phyloP scores from a whole-genome alignment of 192 early-diverging fungal species.

The Glomus cerebriforme region DNA sequence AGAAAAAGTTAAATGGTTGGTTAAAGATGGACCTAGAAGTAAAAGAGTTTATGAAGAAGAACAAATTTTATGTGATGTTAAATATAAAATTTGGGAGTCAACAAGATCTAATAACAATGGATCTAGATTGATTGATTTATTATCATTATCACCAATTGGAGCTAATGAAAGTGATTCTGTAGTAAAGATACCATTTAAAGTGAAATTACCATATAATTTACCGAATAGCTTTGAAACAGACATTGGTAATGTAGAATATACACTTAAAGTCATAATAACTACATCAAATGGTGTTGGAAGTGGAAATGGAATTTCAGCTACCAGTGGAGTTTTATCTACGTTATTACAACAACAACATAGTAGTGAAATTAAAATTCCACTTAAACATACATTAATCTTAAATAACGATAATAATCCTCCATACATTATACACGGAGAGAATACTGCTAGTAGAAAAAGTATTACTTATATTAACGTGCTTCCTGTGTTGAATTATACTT shows the following conservation, averaged over 20 bases:
- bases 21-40: slow-evolving; percentile 1
- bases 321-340: too few relatives aligned
- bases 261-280: slow-evolving; percentile 1
- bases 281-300: background rate
- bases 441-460: background rate
- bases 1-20: slow-evolving; percentile 16
- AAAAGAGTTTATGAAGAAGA: slow-evolving; percentile 10
- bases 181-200: slow-evolving; percentile 21
- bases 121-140: background rate
- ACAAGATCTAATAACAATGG: background rate
- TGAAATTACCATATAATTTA: slow-evolving; percentile 29
- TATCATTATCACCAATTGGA: background rate
- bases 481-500: slow-evolving; percentile 2
- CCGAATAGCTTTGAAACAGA: slow-evolving; percentile 9
- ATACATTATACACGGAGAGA: slow-evolving; percentile 9
- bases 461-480: background rate
- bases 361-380: slow-evolving; percentile 15
- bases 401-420: slow-evolving; percentile 18
- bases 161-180: background rate
- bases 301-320: background rate
- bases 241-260: slow-evolving; percentile 12
- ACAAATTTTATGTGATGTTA: slow-evolving; percentile 2
- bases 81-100: slow-evolving; percentile 24
- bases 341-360: background rate
- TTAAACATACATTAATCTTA: slow-evolving; percentile 22